These are phyloP conservation scores for Russula ochroleuca DNA, from an alignment of 768 basidiomycete genomes.

Conservation along the genomic window DNA sequence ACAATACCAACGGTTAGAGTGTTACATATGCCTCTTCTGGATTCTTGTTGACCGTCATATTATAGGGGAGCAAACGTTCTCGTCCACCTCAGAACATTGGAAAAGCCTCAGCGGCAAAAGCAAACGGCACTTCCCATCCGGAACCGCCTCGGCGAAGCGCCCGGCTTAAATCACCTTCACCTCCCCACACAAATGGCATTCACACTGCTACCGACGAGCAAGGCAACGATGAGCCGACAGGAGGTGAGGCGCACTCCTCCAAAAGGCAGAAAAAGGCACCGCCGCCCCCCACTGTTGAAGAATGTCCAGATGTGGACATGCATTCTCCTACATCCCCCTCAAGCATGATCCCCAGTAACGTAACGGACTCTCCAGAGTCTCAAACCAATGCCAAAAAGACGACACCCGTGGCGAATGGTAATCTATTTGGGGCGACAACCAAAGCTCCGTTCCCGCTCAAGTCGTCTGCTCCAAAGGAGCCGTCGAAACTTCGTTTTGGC, in stretches of 20 bases:
- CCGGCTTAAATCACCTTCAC: conserved; percentile 29
- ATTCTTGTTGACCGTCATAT: conserved; percentile 18
- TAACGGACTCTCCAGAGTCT: conserved; percentile 40
- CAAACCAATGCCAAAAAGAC: conserved; percentile 25
- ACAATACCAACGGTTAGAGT: conserved; percentile 54
- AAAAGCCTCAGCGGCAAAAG: conserved; percentile 32
- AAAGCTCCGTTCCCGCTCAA: conserved; percentile 39
- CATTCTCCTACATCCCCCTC: conserved; percentile 27
- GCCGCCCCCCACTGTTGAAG: conserved; percentile 30
- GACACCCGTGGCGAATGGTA: conserved; percentile 25
- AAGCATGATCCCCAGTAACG: conserved; percentile 36
- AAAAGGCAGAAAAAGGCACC: conserved; percentile 49
- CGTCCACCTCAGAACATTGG: conserved; percentile 61
- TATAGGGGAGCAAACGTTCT: conserved; percentile 72
- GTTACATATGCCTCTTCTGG: conserved; percentile 37
- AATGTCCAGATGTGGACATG: conserved; percentile 37
- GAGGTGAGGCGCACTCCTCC: conserved; percentile 38
- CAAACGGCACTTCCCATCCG: conserved; percentile 20
- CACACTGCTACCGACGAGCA: conserved; percentile 14
- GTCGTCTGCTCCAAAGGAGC: conserved; percentile 62
- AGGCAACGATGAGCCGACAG: conserved; percentile 38
- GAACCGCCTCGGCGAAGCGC: conserved; percentile 28
- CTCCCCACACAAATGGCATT: conserved; percentile 17
- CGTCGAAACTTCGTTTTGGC: conserved; percentile 73
- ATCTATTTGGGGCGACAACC: conserved; percentile 27